Evolutionary conservation across 306 rosid genomes (phyloP).

Genomic region (Castanospermum australe): DNA sequence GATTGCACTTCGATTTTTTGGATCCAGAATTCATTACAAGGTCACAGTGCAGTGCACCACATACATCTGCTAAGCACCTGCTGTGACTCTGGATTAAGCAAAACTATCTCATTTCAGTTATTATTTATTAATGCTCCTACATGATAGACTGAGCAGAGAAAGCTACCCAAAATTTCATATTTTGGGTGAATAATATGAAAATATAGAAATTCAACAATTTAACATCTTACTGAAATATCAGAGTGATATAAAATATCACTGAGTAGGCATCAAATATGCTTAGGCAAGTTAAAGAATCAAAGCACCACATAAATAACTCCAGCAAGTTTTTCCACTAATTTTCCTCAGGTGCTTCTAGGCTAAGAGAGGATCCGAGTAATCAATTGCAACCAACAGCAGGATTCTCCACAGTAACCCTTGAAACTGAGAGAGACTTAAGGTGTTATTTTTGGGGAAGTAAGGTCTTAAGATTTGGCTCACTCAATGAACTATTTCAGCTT

Average conservation of each 20-base stretch:
- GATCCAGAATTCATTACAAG: constrained; percentile 42
- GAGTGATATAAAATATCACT: background rate
- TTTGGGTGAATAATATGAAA: background rate
- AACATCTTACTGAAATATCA: background rate
- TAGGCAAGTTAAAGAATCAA: constrained; percentile 5
- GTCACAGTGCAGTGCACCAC: constrained; percentile 85
- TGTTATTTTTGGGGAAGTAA: background rate
- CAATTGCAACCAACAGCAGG: background rate
- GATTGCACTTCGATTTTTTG: constrained; percentile 70
- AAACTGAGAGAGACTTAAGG: background rate
- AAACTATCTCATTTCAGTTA: constrained; percentile 35
- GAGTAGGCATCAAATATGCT: background rate
- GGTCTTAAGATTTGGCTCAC: background rate
- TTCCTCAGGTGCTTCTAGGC: background rate
- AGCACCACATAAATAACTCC: background rate
- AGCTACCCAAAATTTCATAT: background rate
- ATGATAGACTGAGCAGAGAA: background rate
- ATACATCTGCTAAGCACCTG: constrained; percentile 72
- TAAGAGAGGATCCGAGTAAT: background rate
- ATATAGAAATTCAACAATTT: background rate
- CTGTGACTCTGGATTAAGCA: constrained; percentile 58
- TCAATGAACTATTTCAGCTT: background rate
- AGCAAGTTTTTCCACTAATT: background rate
- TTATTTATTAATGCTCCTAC: constrained; percentile 11
- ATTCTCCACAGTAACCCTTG: background rate